These are phyloP conservation scores for Pseudozyma flocculosa DNA, from an alignment of 1,284 basidiomycete species.

Conservation along the genomic window DNA sequence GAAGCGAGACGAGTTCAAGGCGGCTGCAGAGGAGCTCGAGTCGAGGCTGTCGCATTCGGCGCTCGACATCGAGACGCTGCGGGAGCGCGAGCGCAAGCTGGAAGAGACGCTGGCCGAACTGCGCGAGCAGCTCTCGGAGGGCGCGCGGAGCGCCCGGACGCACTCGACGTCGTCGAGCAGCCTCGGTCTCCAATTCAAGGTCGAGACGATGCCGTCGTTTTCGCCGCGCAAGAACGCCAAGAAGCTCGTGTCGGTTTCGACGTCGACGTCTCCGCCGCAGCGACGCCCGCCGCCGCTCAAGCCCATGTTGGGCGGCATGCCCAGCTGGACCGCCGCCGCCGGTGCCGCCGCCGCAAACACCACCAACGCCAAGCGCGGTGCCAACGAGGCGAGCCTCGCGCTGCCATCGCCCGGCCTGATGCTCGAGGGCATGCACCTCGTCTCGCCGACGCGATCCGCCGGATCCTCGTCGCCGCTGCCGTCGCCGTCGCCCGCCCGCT, in stretches of 20 bases:
- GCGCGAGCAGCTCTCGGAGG: conserved; percentile 17
- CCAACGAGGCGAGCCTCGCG: too few relatives aligned
- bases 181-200: conserved; percentile 8
- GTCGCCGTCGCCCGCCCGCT: background rate
- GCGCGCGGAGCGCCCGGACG: background rate
- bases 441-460: background rate
- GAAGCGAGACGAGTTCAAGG: conserved; percentile 1
- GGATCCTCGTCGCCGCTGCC: background rate
- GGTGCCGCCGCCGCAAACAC: too few relatives aligned
- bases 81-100: conserved; percentile 13
- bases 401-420: too few relatives aligned
- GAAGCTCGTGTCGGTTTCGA: background rate
- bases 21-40: conserved; percentile 5
- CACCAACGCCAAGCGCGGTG: too few relatives aligned
- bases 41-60: conserved; percentile 11
- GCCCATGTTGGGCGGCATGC: background rate
- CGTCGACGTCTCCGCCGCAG: background rate
- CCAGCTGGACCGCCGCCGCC: too few relatives aligned
- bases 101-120: conserved; percentile 9
- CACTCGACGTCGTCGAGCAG: conserved; percentile 10
- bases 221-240: conserved; percentile 8
- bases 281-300: background rate
- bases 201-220: conserved; percentile 10
- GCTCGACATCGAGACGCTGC: conserved; percentile 16
- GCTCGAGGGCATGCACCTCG: too few relatives aligned